Evolutionary conservation across 2,329 filamentous ascomycete species (phyloP).

Genomic region (Colletotrichum magnum): DNA sequence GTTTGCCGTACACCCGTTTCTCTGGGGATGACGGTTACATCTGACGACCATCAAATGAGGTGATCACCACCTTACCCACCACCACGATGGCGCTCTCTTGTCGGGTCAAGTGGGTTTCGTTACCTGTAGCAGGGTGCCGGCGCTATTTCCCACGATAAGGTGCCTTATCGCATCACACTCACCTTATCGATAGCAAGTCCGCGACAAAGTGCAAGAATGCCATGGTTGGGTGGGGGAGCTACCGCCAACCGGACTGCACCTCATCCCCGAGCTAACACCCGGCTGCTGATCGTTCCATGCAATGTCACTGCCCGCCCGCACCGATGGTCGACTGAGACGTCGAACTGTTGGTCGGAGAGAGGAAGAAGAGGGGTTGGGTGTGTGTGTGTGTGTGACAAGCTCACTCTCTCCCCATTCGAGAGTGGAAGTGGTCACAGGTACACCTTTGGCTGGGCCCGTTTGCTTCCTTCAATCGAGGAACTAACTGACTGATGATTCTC

Average conservation of each 20-base stretch:
- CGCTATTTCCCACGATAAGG: too few species aligned
- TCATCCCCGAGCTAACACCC: background rate
- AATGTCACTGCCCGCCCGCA: background rate
- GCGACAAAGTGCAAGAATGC: background rate
- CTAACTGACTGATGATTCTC: too few species aligned
- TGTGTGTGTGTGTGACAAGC: background rate
- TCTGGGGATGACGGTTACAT: slow-evolving; percentile 8
- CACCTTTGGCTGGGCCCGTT: too few species aligned
- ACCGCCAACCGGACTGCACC: background rate
- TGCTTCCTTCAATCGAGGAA: too few species aligned
- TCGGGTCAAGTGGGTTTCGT: too few species aligned
- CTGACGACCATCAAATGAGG: slow-evolving; percentile 17
- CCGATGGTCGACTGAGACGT: background rate
- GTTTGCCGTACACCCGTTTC: slow-evolving; percentile 16
- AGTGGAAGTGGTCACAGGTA: too few species aligned
- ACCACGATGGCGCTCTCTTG: too few species aligned
- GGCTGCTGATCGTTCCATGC: background rate
- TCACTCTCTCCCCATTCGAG: background rate
- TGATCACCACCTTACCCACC: slow-evolving; percentile 9
- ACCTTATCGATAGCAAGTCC: too few species aligned
- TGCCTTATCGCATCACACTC: too few species aligned
- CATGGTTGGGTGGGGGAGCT: background rate
- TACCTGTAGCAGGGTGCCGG: too few species aligned
- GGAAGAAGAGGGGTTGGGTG: background rate
- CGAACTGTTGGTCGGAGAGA: background rate